These are phyloP conservation scores for Eurotiales sp. DNA, from an alignment of 2,329 filamentous ascomycete species.

Conservation along the genomic window DNA sequence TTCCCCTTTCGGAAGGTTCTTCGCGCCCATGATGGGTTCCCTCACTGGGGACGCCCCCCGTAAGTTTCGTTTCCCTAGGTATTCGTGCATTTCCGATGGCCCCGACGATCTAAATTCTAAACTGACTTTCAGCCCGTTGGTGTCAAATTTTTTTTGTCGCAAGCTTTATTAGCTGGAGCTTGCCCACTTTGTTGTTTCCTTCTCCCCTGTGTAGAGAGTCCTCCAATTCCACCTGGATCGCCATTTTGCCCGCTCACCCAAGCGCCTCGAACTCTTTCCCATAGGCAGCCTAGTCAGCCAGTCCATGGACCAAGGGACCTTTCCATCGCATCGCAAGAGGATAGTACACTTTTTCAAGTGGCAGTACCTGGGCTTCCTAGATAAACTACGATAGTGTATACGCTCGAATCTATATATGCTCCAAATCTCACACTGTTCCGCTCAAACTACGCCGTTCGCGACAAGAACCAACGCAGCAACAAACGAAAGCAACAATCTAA, in stretches of 20 bases:
- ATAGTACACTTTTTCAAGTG: constrained; percentile 14
- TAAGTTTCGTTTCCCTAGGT: too few species aligned
- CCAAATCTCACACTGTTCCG: too few species aligned
- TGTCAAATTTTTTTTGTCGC: neutral
- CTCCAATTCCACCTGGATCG: too few species aligned
- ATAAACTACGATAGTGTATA: neutral
- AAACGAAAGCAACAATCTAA: neutral
- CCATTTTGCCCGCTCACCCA: neutral
- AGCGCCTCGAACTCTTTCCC: neutral
- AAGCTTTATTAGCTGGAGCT: neutral
- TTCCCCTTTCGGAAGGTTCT: neutral
- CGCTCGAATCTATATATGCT: neutral
- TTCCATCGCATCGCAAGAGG: constrained; percentile 13
- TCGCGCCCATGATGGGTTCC: neutral
- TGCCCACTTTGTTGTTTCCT: neutral
- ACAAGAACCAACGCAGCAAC: neutral
- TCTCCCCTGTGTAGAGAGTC: neutral
- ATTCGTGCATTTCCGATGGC: too few species aligned
- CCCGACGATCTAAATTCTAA: too few species aligned
- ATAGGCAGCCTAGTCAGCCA: neutral
- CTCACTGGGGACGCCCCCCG: neutral
- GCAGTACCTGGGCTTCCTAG: too few species aligned
- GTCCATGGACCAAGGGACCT: constrained; percentile 12
- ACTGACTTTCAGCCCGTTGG: neutral
- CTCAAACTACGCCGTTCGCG: constrained; percentile 3